These are phyloP conservation scores for Phialocephala sp. DNA, from an alignment of 2,329 filamentous ascomycete genomes.

Conservation along the genomic window DNA sequence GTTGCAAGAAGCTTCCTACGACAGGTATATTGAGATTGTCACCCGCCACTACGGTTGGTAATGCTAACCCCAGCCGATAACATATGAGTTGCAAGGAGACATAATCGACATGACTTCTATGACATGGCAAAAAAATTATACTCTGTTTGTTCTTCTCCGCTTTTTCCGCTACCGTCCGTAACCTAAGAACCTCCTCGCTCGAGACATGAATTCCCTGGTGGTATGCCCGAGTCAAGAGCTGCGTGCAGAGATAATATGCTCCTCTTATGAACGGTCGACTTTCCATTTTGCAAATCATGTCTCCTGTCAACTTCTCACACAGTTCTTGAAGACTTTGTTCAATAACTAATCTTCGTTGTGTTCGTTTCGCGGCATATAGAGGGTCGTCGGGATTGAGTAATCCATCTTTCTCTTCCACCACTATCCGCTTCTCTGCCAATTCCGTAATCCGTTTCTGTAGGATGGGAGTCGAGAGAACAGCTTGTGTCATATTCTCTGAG, in stretches of 20 bases:
- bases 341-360: constrained; percentile 66
- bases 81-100: constrained; percentile 94
- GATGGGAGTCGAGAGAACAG: constrained; percentile 76
- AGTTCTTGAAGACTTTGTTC: constrained; percentile 78
- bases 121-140: constrained; percentile 93
- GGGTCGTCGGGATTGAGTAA: constrained; percentile 62
- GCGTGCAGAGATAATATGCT: constrained; percentile 88
- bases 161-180: constrained; percentile 81
- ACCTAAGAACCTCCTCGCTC: constrained; percentile 85
- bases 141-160: constrained; percentile 89
- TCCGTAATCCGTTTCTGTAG: constrained; percentile 76
- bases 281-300: constrained; percentile 99
- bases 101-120: constrained; percentile 95
- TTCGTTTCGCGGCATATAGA: constrained; percentile 58
- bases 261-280: constrained; percentile 89
- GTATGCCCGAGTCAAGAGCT: constrained; percentile 89
- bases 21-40: constrained; percentile 72
- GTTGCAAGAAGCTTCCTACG: constrained; percentile 43
- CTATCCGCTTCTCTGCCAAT: constrained; percentile 75
- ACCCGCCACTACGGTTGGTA: constrained; percentile 91
- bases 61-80: constrained; percentile 85
- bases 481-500: constrained; percentile 83
- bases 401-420: constrained; percentile 78
- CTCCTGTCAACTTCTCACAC: constrained; percentile 84
- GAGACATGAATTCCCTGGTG: constrained; percentile 98